phyloP scores from a whole-genome alignment of 2,329 filamentous ascomycete species.

The Exserohilum turcica region DNA sequence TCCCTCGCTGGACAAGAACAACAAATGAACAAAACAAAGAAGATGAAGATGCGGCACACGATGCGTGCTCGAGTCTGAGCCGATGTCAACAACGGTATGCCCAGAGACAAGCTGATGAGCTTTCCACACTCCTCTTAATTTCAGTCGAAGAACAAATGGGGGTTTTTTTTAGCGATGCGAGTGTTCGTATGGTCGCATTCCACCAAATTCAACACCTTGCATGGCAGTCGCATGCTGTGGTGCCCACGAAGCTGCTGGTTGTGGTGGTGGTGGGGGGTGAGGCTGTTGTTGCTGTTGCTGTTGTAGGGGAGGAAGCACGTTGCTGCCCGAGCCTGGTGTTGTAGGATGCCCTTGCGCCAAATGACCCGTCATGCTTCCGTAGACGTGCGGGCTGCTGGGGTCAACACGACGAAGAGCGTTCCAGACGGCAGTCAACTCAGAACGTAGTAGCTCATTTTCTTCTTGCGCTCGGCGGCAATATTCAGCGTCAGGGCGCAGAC shows the following conservation, averaged over 20 bases:
- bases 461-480: constrained; percentile 52
- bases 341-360: constrained; percentile 48
- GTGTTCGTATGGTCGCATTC: constrained; percentile 45
- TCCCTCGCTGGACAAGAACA: neutral
- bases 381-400: constrained; percentile 54
- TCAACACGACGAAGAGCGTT: constrained; percentile 54
- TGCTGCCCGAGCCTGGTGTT: constrained; percentile 36
- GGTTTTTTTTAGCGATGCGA: constrained; percentile 32
- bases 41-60: neutral
- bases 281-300: constrained; percentile 34
- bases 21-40: neutral
- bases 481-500: constrained; percentile 52
- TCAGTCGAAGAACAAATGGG: neutral
- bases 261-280: constrained; percentile 28
- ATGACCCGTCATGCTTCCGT: constrained; percentile 53
- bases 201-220: constrained; percentile 57
- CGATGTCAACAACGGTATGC: neutral
- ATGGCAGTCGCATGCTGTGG: constrained; percentile 46
- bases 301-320: constrained; percentile 48
- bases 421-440: constrained; percentile 54
- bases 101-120: neutral
- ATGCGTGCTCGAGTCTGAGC: neutral
- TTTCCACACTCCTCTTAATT: neutral
- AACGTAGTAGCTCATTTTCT: constrained; percentile 55
- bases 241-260: constrained; percentile 44